These are phyloP conservation scores for Pelargonium exstipulatum DNA, from an alignment of 441 rosid genomes.

Conservation along the genomic window DNA sequence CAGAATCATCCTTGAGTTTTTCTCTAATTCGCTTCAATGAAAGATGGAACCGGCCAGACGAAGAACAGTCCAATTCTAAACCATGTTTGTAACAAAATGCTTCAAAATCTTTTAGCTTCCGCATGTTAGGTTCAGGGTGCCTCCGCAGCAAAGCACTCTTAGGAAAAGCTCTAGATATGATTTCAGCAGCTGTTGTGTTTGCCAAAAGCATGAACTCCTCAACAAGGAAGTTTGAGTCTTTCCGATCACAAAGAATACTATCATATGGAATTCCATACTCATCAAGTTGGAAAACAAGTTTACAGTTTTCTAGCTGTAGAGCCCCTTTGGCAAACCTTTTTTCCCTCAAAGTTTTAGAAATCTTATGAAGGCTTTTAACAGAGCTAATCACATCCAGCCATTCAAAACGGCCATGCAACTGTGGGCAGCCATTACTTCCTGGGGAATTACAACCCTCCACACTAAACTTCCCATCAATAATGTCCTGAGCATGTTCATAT, in stretches of 20 bases:
- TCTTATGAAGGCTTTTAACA: conserved; percentile 45
- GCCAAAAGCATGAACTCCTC: conserved; percentile 98
- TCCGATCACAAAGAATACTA: conserved; percentile 36
- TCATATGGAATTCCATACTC: conserved; percentile 72
- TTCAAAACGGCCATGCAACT: conserved; percentile 55
- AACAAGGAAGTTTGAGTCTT: conserved; percentile 60
- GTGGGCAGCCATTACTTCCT: conserved; percentile 33
- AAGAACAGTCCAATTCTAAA: conserved; percentile 60
- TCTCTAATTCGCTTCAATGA: conserved; percentile 57
- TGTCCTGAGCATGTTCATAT: conserved; percentile 65
- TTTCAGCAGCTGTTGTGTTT: conserved; percentile 83
- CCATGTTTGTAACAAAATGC: conserved; percentile 71
- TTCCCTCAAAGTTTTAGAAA: conserved; percentile 54
- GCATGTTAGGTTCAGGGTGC: conserved; percentile 83
- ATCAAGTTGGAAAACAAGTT: conserved; percentile 51
- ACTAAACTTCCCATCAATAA: conserved; percentile 39
- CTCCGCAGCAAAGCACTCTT: conserved; percentile 65
- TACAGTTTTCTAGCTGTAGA: conserved; percentile 52
- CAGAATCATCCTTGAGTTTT: conserved; percentile 65
- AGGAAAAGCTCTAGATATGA: conserved; percentile 78
- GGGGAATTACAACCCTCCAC: conserved; percentile 23
- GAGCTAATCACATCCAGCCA: conserved; percentile 61
- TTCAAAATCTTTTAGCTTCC: conserved; percentile 85
- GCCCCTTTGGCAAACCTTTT: conserved; percentile 73
- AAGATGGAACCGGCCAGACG: conserved; percentile 53